phyloP scores from a whole-genome alignment of 139 green algal genomes.

The Axilococcus clingmanii region DNA sequence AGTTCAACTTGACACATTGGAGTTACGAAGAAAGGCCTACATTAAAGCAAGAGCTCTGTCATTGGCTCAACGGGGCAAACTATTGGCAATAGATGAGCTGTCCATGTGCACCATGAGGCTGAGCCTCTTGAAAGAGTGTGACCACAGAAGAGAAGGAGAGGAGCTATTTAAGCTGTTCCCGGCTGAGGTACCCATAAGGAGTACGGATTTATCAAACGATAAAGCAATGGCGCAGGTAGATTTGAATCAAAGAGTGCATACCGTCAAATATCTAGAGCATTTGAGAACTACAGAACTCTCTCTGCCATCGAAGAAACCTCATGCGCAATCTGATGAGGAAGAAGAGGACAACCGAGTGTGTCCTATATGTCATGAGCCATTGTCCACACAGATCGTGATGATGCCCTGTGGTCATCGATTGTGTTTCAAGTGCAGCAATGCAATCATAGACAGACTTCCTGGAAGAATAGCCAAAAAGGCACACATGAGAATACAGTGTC shows the following conservation, averaged over 20 bases:
- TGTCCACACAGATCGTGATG: slow-evolving; percentile 40
- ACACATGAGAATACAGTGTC: slow-evolving; percentile 43
- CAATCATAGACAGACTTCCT: slow-evolving; percentile 29
- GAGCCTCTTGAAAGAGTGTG: slow-evolving; percentile 17
- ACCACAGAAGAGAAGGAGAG: neutral
- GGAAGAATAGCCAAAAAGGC: neutral
- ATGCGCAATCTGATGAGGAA: neutral
- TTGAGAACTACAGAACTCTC: slow-evolving; percentile 15
- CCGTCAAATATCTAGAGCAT: slow-evolving; percentile 66
- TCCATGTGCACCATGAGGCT: slow-evolving; percentile 67
- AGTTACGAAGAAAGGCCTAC: slow-evolving; percentile 56
- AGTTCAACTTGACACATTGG: slow-evolving; percentile 46
- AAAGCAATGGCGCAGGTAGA: slow-evolving; percentile 42
- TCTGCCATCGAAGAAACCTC: neutral
- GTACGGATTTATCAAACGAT: slow-evolving; percentile 51
- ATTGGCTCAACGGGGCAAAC: slow-evolving; percentile 50
- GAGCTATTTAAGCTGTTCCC: slow-evolving; percentile 2
- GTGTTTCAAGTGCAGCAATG: slow-evolving; percentile 50
- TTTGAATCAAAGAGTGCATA: slow-evolving; percentile 41
- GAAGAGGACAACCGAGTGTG: slow-evolving; percentile 22
- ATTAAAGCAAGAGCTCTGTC: slow-evolving; percentile 30
- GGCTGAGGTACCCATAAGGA: slow-evolving; percentile 3
- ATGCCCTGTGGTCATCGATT: slow-evolving; percentile 63
- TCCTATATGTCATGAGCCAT: slow-evolving; percentile 58
- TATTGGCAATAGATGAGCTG: slow-evolving; percentile 84